A percentile compares a stretch with the other conserved stretches of the same genome.
These are phyloP conservation scores for Diospyros lotus DNA, from an alignment of 148 eudicot species.

Conservation along the genomic window DNA sequence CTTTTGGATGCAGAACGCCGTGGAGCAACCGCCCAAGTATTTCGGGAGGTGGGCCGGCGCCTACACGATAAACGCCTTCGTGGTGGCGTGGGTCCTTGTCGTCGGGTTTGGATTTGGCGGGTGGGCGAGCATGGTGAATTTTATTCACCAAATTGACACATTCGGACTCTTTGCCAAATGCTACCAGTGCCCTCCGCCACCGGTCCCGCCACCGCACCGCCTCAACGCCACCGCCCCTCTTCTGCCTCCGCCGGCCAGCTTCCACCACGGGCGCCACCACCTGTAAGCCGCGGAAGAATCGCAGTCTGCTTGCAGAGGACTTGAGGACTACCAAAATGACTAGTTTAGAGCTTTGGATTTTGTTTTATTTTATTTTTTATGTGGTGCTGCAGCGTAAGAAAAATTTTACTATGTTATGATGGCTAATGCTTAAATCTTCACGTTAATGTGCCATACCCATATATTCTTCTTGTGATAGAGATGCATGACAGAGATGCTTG, in stretches of 20 bases:
- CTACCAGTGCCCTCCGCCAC: constrained; percentile 72
- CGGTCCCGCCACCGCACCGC: constrained; percentile 12
- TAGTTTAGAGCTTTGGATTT: neutral
- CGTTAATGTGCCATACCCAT: too few species aligned
- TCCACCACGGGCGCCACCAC: constrained; percentile 34
- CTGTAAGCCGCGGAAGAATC: too few species aligned
- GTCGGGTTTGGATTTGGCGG: constrained; percentile 94
- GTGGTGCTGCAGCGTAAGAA: neutral
- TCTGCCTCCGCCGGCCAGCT: constrained; percentile 31
- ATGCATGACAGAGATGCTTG: too few species aligned
- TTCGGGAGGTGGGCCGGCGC: constrained; percentile 79
- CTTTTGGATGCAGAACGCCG: constrained; percentile 57
- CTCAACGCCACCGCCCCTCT: constrained; percentile 41
- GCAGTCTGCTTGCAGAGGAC: too few species aligned
- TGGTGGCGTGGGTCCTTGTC: constrained; percentile 70
- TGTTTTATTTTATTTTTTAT: neutral
- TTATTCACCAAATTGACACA: constrained; percentile 78
- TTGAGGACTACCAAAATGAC: neutral
- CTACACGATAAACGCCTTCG: constrained; percentile 50
- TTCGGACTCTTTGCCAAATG: constrained; percentile 87
- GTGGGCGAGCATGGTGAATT: constrained; percentile 86
- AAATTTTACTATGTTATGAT: constrained; percentile 1
- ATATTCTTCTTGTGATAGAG: too few species aligned
- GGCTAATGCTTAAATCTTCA: constrained; percentile 7
- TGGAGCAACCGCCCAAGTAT: constrained; percentile 74